Evolutionary conservation across 2,329 filamentous ascomycete species (phyloP), one percentile per base, ranked within the genome.

Genomic region (Penicillium sp.): DNA sequence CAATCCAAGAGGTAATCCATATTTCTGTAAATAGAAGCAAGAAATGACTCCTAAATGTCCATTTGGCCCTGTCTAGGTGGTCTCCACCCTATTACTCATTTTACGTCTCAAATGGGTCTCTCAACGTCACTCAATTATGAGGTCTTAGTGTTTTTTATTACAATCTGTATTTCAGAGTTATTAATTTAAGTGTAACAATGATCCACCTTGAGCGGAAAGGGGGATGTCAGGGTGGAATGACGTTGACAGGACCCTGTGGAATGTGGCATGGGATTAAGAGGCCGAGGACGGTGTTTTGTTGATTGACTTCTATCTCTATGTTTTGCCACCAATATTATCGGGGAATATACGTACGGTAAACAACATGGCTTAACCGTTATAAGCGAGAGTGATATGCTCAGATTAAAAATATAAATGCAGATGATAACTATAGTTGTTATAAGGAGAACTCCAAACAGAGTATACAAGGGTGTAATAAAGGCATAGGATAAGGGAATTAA

Each of bases 71-170:
- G 25, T 16, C 41, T 25, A 25, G 39, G 6, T 25, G 44, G 45
- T 55, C 46, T 38, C 53, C 53, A 55, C 53, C n/a, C 2, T 27
- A 50, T 55, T 50, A 51, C 53, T 55, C 53, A 51, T 44, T 36
- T 23, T 29, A 8, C n/a, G 45, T 54, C 49, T 50, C n/a, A 39
- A 19, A 43, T 25, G 46, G 27, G 25, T 31, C 33, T 43, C 31
- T 31, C 52, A 55, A 55, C 53, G 53, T 55, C 53, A 55, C 39
- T 43, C 27, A 23, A 33, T 49, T 13, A n/a, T 39, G 50, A 53
- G 33, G 36, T 36, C 21, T 55, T 27, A 15, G 11, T 31, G 0
- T 23, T 41, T 33, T 54, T 40, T 29, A 55, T 39, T 40, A 48
- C 31, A 31, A n/a, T 19, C 34, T 29, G 51, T 48, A 25, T 54